phyloP scores from a whole-genome alignment of 1,284 basidiomycete genomes.

The Trichosporon coremiiforme region DNA sequence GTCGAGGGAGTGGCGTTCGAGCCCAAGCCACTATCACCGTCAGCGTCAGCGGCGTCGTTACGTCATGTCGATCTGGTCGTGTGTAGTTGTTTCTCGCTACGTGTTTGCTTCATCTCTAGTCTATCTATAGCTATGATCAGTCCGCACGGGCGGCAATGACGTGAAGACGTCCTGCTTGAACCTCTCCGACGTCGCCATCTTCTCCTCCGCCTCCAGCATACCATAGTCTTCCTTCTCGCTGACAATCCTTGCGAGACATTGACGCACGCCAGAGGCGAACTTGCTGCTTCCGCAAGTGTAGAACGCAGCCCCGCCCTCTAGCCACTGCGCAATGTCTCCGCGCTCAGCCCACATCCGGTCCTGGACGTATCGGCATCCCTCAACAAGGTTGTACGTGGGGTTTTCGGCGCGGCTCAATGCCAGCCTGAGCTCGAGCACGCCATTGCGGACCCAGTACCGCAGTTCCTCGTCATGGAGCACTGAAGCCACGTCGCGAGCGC shows the following conservation, averaged over 20 bases:
- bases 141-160: neutral
- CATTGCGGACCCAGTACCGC: constrained; percentile 58
- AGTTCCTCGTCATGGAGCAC: constrained; percentile 61
- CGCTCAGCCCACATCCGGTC: constrained; percentile 60
- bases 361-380: constrained; percentile 56
- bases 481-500: constrained; percentile 59
- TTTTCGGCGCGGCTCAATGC: constrained; percentile 50
- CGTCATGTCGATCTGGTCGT: neutral
- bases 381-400: constrained; percentile 48
- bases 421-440: constrained; percentile 60
- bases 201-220: neutral
- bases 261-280: neutral
- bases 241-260: neutral
- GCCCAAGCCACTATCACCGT: too few relatives aligned
- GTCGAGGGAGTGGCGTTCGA: neutral
- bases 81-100: neutral
- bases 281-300: constrained; percentile 58
- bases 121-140: too few relatives aligned
- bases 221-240: neutral
- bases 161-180: neutral
- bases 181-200: neutral
- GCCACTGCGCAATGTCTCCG: constrained; percentile 51
- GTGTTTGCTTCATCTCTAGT: neutral
- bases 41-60: neutral
- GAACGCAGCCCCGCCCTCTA: constrained; percentile 57